Evolutionary conservation across 208 protist species (phyloP), one percentile per base, ranked within the genome.

Genomic region (Polymyxa betae): DNA sequence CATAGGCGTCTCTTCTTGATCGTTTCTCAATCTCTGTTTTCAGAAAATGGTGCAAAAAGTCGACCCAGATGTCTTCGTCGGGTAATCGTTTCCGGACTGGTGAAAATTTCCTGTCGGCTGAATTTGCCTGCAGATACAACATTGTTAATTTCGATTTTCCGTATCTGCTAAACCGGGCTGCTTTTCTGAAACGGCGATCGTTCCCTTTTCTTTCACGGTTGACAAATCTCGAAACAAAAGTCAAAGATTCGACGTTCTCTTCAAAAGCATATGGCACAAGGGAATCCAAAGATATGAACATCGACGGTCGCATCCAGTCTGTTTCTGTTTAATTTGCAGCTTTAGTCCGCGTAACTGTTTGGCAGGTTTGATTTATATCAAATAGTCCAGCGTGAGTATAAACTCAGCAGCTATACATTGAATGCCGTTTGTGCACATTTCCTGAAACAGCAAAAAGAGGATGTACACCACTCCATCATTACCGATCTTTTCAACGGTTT

Each of bases 71-170:
- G 95, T 97, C 29, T 12, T 97, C 44, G 96, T 95, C 0, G 94
- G 94, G 29, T 40, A 88, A 43, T 45, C 38, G n/a, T 49, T 1
- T 38, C 64, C n/a, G n/a, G n/a, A n/a, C n/a, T n/a, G n/a, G 24
- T 1, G 35, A 35, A 49, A 38, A 20, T 68, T 32, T 12, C 38
- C 10, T 0, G 1, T 40, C 0, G 54, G 0, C 43, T 60, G 41
- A 38, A 32, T 93, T 98, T 40, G 92, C 98, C 24, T 99, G 97
- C 0, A 98, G 98, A 40, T 99, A 99, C 95, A 99, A 99, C 95
- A 99, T 99, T 88, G 95, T 95, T 91, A 98, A 99, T 91, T 99
- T 99, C 93, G 99, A 99, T 95, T 95, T 99, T 52, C 97, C 98
- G 0, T 99, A 99, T 92, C 91, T 99, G 1, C 94, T 99, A 32